phyloP scores from a whole-genome alignment of 2,329 filamentous ascomycete species.

The Lachnellula suecica region DNA sequence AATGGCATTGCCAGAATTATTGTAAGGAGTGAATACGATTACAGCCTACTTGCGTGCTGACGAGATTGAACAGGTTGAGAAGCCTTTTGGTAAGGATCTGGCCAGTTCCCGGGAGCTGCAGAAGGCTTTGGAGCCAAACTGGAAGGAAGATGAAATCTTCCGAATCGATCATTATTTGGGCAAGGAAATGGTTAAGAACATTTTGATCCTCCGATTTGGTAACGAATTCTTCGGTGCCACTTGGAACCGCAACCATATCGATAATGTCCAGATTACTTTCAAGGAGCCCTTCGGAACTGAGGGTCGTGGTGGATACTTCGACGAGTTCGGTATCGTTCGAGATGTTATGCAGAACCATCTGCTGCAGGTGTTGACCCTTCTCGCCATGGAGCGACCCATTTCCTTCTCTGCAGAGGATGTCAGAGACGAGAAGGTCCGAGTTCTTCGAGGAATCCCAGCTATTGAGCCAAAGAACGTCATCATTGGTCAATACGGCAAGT shows the following conservation, averaged over 20 bases:
- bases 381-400: conserved; percentile 97
- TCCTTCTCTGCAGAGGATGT: conserved; percentile 98
- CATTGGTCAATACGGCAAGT: conserved; percentile 97
- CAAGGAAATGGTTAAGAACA: conserved; percentile 99
- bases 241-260: conserved; percentile 99
- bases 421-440: conserved; percentile 96
- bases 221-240: conserved; percentile 98
- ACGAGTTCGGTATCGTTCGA: conserved; percentile 98
- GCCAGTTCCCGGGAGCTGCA: conserved; percentile 92
- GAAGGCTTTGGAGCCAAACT: conserved; percentile 92
- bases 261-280: conserved; percentile 98
- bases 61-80: conserved; percentile 73
- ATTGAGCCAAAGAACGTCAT: conserved; percentile 99
- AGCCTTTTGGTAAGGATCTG: conserved; percentile 97
- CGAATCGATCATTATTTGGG: conserved; percentile 99
- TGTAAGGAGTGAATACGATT: conserved; percentile 50
- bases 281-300: conserved; percentile 99
- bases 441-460: conserved; percentile 86
- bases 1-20: conserved; percentile 92
- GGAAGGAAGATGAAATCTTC: conserved; percentile 98
- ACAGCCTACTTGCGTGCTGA: conserved; percentile 7
- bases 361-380: conserved; percentile 90
- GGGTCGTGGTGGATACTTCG: conserved; percentile 96
- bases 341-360: conserved; percentile 99
- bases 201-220: conserved; percentile 94